Evolutionary conservation across 805 yeast genomes (phyloP).

Genomic region (Metschnikowia gelsemii): DNA sequence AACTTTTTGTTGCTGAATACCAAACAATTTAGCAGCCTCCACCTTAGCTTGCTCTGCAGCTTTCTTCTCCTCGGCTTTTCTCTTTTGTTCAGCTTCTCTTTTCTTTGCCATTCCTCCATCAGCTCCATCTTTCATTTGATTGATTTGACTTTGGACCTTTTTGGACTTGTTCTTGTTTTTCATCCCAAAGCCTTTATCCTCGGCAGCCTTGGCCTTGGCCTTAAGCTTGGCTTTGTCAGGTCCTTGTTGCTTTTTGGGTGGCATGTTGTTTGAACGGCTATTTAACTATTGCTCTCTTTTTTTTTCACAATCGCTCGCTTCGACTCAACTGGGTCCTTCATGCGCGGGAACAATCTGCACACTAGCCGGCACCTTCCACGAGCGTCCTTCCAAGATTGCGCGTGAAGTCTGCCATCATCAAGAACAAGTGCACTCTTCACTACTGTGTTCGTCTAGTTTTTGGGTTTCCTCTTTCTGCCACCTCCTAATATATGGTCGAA

Average conservation of each 20-base stretch:
- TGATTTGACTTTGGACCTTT: constrained; percentile 68
- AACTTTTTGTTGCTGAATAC: constrained; percentile 74
- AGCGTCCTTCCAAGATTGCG: constrained; percentile 2
- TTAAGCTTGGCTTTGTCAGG: constrained; percentile 64
- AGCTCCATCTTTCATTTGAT: constrained; percentile 41
- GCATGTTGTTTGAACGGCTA: constrained; percentile 45
- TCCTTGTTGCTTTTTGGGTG: constrained; percentile 68
- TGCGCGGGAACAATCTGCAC: constrained; percentile 12
- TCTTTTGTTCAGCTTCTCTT: constrained; percentile 71
- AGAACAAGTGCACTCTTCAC: not conserved
- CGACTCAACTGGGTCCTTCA: constrained; percentile 10
- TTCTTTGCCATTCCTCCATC: constrained; percentile 57
- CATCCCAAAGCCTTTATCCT: constrained; percentile 90
- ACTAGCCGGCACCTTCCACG: constrained; percentile 2
- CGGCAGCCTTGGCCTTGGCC: constrained; percentile 62
- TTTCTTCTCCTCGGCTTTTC: constrained; percentile 74
- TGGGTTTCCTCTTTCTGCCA: constrained; percentile 16
- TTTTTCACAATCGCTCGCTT: constrained; percentile 14
- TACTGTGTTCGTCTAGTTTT: not conserved
- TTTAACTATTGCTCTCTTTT: constrained; percentile 10
- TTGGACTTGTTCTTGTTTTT: constrained; percentile 94
- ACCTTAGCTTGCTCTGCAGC: constrained; percentile 87
- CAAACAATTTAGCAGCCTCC: constrained; percentile 80
- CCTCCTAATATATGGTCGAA: constrained; percentile 18
- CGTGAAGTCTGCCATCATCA: too few relatives aligned